A percentile compares a stretch with the other conserved stretches of the same genome.
Evolutionary conservation across 2,329 filamentous ascomycete species (phyloP).

Genomic region (Tolypocladium sp.): DNA sequence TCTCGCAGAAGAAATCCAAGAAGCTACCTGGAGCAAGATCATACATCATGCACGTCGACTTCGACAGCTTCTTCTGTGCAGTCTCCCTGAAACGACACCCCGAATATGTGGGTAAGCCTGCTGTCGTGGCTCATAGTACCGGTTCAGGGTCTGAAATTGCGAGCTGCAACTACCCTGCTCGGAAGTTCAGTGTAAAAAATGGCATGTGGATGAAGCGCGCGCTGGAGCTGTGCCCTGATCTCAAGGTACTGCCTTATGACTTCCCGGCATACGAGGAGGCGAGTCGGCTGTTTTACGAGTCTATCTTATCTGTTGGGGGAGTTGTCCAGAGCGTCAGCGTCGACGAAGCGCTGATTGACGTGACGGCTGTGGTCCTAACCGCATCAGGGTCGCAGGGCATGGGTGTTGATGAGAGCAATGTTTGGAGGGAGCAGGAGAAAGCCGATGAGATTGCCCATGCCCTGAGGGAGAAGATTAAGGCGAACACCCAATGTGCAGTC

Average conservation of each 20-base stretch:
- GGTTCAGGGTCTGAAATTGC: conserved; percentile 90
- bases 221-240: conserved; percentile 68
- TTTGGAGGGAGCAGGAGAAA: conserved; percentile 70
- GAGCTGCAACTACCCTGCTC: conserved; percentile 91
- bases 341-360: conserved; percentile 86
- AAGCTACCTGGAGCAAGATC: conserved; percentile 54
- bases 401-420: conserved; percentile 55
- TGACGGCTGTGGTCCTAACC: conserved; percentile 60
- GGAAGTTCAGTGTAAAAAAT: conserved; percentile 81
- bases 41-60: conserved; percentile 93
- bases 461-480: conserved; percentile 62
- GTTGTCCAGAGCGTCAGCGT: conserved; percentile 93
- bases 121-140: conserved; percentile 79
- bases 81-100: conserved; percentile 75
- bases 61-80: conserved; percentile 96
- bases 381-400: conserved; percentile 56
- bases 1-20: conserved; percentile 34
- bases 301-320: conserved; percentile 70
- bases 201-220: conserved; percentile 99
- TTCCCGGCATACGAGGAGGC: conserved; percentile 92
- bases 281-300: conserved; percentile 78
- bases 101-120: conserved; percentile 67
- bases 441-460: conserved; percentile 58
- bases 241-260: conserved; percentile 91
- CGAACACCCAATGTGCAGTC: conserved; percentile 73